A percentile compares a stretch with the other conserved stretches of the same genome.
These are phyloP conservation scores for Paramyrothecium sp. DNA, from an alignment of 2,329 filamentous ascomycete genomes.

Conservation along the genomic window DNA sequence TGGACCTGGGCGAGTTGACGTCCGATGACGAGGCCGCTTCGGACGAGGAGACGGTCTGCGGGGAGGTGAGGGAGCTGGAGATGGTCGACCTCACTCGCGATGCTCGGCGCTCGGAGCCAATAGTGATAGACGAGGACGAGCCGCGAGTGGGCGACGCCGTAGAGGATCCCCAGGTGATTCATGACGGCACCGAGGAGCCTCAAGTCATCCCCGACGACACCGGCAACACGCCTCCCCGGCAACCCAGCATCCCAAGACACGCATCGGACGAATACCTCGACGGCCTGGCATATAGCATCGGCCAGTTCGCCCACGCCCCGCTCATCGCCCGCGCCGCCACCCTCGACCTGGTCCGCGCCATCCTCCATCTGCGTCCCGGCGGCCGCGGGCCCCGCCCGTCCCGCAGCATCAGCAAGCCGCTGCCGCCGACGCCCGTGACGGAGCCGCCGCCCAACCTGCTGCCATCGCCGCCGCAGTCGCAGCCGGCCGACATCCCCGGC, in stretches of 20 bases:
- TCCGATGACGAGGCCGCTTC: conserved; percentile 1
- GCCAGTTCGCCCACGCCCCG: conserved; percentile 24
- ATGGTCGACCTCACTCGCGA: conserved; percentile 10
- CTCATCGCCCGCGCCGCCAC: conserved; percentile 22
- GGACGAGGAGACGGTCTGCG: background rate
- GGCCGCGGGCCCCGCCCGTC: background rate
- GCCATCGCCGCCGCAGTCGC: background rate
- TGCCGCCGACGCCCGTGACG: conserved; percentile 26
- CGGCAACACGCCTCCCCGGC: background rate
- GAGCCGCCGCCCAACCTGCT: conserved; percentile 15
- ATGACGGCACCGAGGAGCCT: too few species aligned
- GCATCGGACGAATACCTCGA: conserved; percentile 13
- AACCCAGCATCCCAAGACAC: background rate
- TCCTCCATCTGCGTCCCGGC: conserved; percentile 7
- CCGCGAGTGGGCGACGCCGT: too few species aligned
- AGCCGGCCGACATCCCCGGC: too few species aligned
- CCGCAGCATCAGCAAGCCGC: conserved; percentile 21
- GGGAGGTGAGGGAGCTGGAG: background rate
- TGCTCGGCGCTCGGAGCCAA: too few species aligned
- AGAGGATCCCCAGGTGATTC: too few species aligned
- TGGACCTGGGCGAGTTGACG: background rate
- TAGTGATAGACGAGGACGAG: too few species aligned
- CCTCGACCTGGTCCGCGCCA: conserved; percentile 19
- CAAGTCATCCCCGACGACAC: background rate
- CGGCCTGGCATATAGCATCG: conserved; percentile 30